phyloP scores from a whole-genome alignment of 75 land plant species.

The Selaginella moellendorffii region DNA sequence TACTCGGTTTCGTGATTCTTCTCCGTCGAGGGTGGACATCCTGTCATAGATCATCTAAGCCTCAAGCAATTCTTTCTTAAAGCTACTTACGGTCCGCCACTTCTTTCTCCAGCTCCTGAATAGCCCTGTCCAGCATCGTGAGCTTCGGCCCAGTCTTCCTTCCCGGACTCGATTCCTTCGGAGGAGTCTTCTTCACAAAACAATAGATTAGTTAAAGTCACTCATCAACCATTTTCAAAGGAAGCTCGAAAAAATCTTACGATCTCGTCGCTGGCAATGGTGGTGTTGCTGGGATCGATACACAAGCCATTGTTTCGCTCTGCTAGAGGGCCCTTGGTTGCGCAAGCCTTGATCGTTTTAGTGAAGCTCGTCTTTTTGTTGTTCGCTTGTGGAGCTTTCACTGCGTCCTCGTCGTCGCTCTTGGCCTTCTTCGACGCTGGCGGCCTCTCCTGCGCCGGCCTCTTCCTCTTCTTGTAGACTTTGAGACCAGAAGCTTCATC shows the following conservation, averaged over 20 bases:
- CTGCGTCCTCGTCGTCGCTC: no score
- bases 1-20: constrained; percentile 36
- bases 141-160: constrained; percentile 29
- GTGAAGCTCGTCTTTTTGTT: background rate
- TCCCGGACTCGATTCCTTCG: background rate
- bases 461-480: background rate
- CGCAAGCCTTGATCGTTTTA: background rate
- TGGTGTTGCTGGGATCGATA: background rate
- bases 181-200: background rate
- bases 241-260: background rate
- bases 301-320: background rate
- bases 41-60: constrained; percentile 20
- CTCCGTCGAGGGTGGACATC: constrained; percentile 38
- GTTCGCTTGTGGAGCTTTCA: no score
- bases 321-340: background rate
- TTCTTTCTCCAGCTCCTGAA: constrained; percentile 66
- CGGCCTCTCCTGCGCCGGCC: background rate
- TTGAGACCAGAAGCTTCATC: background rate
- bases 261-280: background rate
- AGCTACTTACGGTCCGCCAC: constrained; percentile 64
- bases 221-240: background rate
- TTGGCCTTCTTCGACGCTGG: no score
- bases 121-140: constrained; percentile 65
- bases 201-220: background rate
- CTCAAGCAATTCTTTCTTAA: background rate